Evolutionary conservation across 441 rosid species (phyloP).

Genomic region (Melastoma candidum): DNA sequence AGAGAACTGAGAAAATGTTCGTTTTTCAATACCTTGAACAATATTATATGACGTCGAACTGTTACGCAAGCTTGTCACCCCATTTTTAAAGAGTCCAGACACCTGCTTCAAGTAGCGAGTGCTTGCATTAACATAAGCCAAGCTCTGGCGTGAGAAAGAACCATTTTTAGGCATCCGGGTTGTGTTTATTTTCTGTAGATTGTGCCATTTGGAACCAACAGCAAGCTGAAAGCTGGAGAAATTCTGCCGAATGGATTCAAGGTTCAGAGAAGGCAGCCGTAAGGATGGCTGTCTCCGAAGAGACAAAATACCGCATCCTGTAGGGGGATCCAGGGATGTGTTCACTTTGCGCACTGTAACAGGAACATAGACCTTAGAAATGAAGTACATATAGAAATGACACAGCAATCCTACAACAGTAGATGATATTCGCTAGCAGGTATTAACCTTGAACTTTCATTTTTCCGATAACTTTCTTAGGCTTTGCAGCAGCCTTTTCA

Average conservation of each 20-base stretch:
- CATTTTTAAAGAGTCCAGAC: conserved; percentile 79
- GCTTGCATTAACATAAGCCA: conserved; percentile 94
- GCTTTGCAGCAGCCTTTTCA: conserved; percentile 69
- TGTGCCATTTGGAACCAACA: conserved; percentile 58
- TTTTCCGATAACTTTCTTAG: conserved; percentile 80
- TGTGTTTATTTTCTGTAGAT: conserved; percentile 54
- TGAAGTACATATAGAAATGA: background rate
- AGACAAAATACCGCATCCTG: conserved; percentile 77
- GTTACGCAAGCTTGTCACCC: conserved; percentile 82
- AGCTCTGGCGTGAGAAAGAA: conserved; percentile 81
- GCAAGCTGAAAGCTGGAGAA: conserved; percentile 53
- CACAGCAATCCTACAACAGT: too few species aligned
- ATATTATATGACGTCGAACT: conserved; percentile 85
- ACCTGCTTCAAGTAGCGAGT: conserved; percentile 89
- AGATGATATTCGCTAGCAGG: too few species aligned
- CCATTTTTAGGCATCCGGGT: conserved; percentile 55
- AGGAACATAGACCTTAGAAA: conserved; percentile 3
- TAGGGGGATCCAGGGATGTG: conserved; percentile 66
- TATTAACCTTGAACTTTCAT: conserved; percentile 50
- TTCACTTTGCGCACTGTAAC: conserved; percentile 78
- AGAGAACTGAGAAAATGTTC: too few species aligned
- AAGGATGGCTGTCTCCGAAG: conserved; percentile 34
- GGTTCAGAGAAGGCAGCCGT: conserved; percentile 27
- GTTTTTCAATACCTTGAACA: conserved; percentile 48
- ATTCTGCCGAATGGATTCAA: conserved; percentile 48